phyloP scores from a whole-genome alignment of 208 protist genomes.

The Acanthamoeba comandoni region DNA sequence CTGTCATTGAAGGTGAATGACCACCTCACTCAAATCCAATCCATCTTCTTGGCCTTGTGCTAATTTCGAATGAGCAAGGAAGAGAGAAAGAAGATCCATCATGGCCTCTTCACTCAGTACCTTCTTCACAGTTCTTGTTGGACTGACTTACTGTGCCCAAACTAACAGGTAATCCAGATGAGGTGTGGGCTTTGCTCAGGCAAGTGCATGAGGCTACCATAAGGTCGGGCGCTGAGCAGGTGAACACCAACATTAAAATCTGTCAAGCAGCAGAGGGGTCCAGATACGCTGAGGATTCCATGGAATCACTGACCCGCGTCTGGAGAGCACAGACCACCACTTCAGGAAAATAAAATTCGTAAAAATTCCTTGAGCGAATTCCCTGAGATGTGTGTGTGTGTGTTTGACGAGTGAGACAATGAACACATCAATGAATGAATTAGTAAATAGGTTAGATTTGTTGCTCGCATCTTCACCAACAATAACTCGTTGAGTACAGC shows the following conservation, averaged over 20 bases:
- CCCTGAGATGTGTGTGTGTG: too few species aligned
- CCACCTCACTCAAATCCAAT: background rate
- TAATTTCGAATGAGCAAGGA: background rate
- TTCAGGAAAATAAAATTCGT: background rate
- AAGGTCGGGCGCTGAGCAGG: constrained; percentile 36
- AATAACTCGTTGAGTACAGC: too few species aligned
- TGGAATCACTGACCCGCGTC: constrained; percentile 33
- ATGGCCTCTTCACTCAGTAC: too few species aligned
- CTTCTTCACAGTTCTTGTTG: too few species aligned
- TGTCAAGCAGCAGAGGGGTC: constrained; percentile 15
- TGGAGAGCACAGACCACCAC: constrained; percentile 58
- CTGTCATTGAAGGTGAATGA: constrained; percentile 37
- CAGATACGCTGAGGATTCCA: constrained; percentile 42
- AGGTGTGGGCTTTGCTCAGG: constrained; percentile 51
- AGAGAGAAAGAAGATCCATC: background rate
- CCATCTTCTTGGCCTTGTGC: background rate
- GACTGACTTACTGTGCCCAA: background rate
- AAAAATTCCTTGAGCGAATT: too few species aligned
- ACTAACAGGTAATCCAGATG: background rate
- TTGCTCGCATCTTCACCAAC: too few species aligned
- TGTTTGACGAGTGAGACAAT: too few species aligned
- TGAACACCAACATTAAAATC: constrained; percentile 72
- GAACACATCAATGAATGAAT: too few species aligned
- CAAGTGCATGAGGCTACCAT: constrained; percentile 58
- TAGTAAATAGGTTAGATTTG: too few species aligned